phyloP scores from a whole-genome alignment of 2,329 filamentous ascomycete genomes.

The Penicillium concentricum region DNA sequence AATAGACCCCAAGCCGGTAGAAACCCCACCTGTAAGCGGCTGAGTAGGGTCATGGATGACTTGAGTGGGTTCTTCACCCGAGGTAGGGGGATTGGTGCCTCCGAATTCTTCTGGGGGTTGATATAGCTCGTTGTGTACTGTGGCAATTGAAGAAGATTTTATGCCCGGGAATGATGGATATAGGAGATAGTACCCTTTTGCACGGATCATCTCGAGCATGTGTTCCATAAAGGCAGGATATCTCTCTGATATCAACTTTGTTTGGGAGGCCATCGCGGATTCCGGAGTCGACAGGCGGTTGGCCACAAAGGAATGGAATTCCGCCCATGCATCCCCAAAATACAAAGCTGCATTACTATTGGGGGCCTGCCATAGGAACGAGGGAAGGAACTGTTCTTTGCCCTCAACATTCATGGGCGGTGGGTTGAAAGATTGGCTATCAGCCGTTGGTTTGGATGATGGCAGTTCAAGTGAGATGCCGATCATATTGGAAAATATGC shows the following conservation, averaged over 20 bases:
- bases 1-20: slow-evolving; percentile 10
- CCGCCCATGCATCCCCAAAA: slow-evolving; percentile 81
- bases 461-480: slow-evolving; percentile 81
- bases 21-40: slow-evolving; percentile 15
- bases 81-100: slow-evolving; percentile 5
- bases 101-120: slow-evolving; percentile 67
- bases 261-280: slow-evolving; percentile 16
- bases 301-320: slow-evolving; percentile 78
- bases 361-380: slow-evolving; percentile 84
- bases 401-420: slow-evolving; percentile 9
- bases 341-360: slow-evolving; percentile 79
- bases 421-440: slow-evolving; percentile 54
- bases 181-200: slow-evolving; percentile 73
- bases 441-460: slow-evolving; percentile 53
- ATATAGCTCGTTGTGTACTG: slow-evolving; percentile 73
- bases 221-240: slow-evolving; percentile 78
- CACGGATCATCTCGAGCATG: slow-evolving; percentile 70
- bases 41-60: slow-evolving; percentile 17
- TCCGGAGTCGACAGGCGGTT: slow-evolving; percentile 51
- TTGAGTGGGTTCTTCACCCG: neutral
- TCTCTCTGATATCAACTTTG: slow-evolving; percentile 63
- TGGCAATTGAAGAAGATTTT: slow-evolving; percentile 60
- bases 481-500: slow-evolving; percentile 58
- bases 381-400: slow-evolving; percentile 41
- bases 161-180: slow-evolving; percentile 64